Evolutionary conservation across 352 stramenopile genomes (phyloP).

Genomic region (Pythium folliculosum): DNA sequence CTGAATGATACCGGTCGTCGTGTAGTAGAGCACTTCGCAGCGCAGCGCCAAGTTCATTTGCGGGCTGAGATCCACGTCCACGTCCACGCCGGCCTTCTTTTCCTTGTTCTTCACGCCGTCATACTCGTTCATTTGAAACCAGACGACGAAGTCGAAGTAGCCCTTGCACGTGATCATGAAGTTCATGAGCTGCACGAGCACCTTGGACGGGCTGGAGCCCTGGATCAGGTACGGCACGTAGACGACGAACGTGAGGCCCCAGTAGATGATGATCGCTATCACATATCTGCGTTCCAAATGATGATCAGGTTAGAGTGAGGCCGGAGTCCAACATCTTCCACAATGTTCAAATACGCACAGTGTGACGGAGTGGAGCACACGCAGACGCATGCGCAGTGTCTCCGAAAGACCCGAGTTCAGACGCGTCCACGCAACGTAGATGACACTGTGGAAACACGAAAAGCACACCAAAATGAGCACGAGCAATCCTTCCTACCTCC

Average conservation of each 20-base stretch:
- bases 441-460: slow-evolving; percentile 45
- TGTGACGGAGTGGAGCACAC: slow-evolving; percentile 86
- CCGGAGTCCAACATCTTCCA: too few species aligned
- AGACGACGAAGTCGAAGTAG: slow-evolving; percentile 89
- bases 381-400: slow-evolving; percentile 82
- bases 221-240: slow-evolving; percentile 87
- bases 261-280: slow-evolving; percentile 92
- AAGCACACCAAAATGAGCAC: neutral
- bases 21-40: slow-evolving; percentile 88
- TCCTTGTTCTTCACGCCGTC: slow-evolving; percentile 37
- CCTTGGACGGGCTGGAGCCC: slow-evolving; percentile 37
- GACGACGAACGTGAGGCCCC: slow-evolving; percentile 81
- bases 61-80: slow-evolving; percentile 83
- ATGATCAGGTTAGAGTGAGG: neutral
- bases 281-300: slow-evolving; percentile 55
- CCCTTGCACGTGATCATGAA: slow-evolving; percentile 92
- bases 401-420: slow-evolving; percentile 81
- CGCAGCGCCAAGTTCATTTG: slow-evolving; percentile 86
- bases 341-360: slow-evolving; percentile 78
- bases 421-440: slow-evolving; percentile 83
- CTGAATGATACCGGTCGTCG: slow-evolving; percentile 87
- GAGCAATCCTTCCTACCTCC: neutral
- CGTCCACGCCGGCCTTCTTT: slow-evolving; percentile 75
- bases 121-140: slow-evolving; percentile 90
- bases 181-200: slow-evolving; percentile 81